Base-by-base conservation (phyloP, 495 filamentous ascomycete species). In the Penicillium subrubescens region DNA sequence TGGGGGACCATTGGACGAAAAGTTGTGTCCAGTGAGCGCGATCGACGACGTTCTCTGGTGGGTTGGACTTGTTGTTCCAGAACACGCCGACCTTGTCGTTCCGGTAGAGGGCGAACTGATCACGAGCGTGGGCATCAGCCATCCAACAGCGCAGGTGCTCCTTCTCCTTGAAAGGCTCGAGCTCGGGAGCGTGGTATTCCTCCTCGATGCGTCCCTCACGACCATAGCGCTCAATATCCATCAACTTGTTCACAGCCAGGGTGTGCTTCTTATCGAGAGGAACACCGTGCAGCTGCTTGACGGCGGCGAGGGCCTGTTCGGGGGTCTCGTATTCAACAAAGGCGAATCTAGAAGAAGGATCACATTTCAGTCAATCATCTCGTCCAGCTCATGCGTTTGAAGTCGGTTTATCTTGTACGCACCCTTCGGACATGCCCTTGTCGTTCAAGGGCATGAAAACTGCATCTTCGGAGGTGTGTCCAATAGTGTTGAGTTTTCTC, bases 261-360 rank as follows among this genome's bases (percentile, higher is more conserved):
- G 90, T 96, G 84, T 99, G 93, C 81, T 87, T 97, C 83, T 92
- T 97, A 82, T 99, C 95, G 71, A 98, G 88, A 27, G 93, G 84
- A 19, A 89, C 86, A 64, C 85, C 86, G 72, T 97, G 88, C 60
- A 99, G 88, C 64, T 88, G 84, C 76, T 96, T 92, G 68, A 92
- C 90, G 56, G 94, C 95, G 43, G 90, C 90, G 37, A 90, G 82
- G 17, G 95, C 95, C 79, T 97, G 93, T 72, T 91, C 92, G 55
- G 94, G 83, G n/a, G 92, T 92, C 51, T 94, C 88, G 77, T 93
- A 99, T 78, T 99, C 95, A 58, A 98, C 93, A 74, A 99, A 97
- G 65, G 94, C 94, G 71, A 90, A 96, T 64, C 92, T 95, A 57
- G 44, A 64, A 12, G n/a, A 31, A 58, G 55, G 39, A 57, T 29